A percentile compares a stretch with the other conserved stretches of the same genome.
Evolutionary conservation across 148 eudicot species (phyloP).

Genomic region (Linanthus parryae): DNA sequence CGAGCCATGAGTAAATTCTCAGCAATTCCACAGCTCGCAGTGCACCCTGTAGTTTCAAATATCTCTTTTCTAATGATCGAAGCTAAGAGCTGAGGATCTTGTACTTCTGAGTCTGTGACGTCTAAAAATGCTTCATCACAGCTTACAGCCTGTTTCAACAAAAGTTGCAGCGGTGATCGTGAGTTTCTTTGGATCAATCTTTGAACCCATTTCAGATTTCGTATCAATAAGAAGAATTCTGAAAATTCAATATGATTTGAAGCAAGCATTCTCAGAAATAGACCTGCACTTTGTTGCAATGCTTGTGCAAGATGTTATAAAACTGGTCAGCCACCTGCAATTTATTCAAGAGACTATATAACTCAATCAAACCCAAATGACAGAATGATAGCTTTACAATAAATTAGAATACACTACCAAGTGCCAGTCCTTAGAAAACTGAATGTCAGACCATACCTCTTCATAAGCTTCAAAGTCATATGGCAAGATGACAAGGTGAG

Average conservation of each 20-base stretch:
- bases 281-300: constrained; percentile 92
- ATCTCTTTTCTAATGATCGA: constrained; percentile 83
- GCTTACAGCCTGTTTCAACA: constrained; percentile 70
- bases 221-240: too few relatives aligned
- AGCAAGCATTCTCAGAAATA: neutral
- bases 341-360: constrained; percentile 8
- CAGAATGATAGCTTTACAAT: neutral
- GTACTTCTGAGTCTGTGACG: constrained; percentile 50
- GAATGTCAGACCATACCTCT: constrained; percentile 52
- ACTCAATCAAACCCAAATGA: constrained; percentile 8
- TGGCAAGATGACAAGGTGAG: constrained; percentile 81
- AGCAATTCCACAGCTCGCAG: constrained; percentile 87
- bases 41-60: constrained; percentile 71
- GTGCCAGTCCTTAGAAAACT: neutral
- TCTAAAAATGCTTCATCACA: constrained; percentile 99
- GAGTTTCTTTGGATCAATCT: too few relatives aligned
- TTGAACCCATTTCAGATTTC: too few relatives aligned
- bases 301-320: constrained; percentile 74
- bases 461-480: constrained; percentile 92
- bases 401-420: neutral
- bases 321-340: constrained; percentile 91
- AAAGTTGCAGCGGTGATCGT: too few relatives aligned
- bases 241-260: too few relatives aligned
- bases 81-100: constrained; percentile 65
- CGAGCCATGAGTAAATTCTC: constrained; percentile 93